phyloP scores from a whole-genome alignment of 495 filamentous ascomycete genomes.

The Aspergillus nidulans region DNA sequence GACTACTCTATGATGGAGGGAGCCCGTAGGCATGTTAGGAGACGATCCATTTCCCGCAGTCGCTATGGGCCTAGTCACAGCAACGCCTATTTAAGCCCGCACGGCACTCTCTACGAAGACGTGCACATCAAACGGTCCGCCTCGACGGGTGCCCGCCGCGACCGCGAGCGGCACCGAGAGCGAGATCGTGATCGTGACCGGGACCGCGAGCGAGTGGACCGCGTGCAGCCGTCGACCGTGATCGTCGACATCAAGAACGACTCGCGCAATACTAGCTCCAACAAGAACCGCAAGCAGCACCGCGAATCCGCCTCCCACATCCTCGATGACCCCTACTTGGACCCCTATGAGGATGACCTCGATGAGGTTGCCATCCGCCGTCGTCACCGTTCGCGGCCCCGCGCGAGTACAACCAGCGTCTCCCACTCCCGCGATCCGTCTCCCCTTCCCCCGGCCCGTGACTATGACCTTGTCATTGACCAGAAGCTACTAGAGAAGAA shows the following conservation, averaged over 20 bases:
- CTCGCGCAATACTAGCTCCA: conserved; percentile 19
- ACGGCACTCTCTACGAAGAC: conserved; percentile 14
- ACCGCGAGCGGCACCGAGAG: not conserved
- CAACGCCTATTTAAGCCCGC: conserved; percentile 22
- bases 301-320: conserved; percentile 2
- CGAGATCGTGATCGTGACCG: not conserved
- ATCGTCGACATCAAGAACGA: conserved; percentile 35
- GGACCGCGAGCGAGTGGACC: conserved; percentile 1
- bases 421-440: conserved; percentile 20
- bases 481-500: conserved; percentile 36
- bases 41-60: conserved; percentile 38
- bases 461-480: conserved; percentile 34
- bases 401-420: conserved; percentile 13
- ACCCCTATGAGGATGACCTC: conserved; percentile 28
- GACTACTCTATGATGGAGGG: conserved; percentile 33
- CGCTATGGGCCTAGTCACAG: conserved; percentile 23
- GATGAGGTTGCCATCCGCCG: conserved; percentile 20
- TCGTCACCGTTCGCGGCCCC: conserved; percentile 16
- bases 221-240: conserved; percentile 19
- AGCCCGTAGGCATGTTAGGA: conserved; percentile 19
- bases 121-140: conserved; percentile 33
- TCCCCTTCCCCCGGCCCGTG: conserved; percentile 20
- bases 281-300: conserved; percentile 16
- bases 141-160: conserved; percentile 37
- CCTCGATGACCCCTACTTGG: conserved; percentile 12